Conservation (phyloP, 148 eudicot species). For the Diospyros lotus region DNA sequence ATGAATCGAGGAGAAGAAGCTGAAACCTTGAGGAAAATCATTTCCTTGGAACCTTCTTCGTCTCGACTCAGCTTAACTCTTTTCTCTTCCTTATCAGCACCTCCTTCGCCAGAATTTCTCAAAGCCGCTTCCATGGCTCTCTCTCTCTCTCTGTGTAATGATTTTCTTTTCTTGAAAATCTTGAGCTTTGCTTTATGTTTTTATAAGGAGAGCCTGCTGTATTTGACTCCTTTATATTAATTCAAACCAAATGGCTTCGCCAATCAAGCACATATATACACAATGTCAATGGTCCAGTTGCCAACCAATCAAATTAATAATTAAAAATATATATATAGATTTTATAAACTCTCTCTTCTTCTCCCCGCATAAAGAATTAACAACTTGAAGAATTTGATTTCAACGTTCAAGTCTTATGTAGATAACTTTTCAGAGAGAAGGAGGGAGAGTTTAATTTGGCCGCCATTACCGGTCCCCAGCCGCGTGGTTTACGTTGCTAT, state of each 20-base stretch:
- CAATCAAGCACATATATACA: constrained; percentile 20
- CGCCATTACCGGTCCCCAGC: constrained; percentile 24
- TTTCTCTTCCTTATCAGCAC: constrained; percentile 24
- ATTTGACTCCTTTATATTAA: constrained; percentile 23
- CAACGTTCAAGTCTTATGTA: constrained; percentile 42
- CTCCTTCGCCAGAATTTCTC: constrained; percentile 16
- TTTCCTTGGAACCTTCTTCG: constrained; percentile 21
- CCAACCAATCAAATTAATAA: constrained; percentile 5
- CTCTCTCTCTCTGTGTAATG: constrained; percentile 12
- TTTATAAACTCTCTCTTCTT: neutral
- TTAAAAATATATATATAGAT: neutral
- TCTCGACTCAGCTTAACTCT: constrained; percentile 17
- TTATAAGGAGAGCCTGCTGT: constrained; percentile 23
- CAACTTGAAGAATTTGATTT: constrained; percentile 49
- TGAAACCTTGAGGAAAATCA: constrained; percentile 23
- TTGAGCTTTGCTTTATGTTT: constrained; percentile 1
- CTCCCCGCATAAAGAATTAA: constrained; percentile 1
- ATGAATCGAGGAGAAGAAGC: neutral
- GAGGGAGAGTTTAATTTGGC: constrained; percentile 13
- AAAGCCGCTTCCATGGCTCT: constrained; percentile 24
- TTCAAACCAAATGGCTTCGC: constrained; percentile 17
- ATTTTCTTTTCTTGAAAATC: neutral
- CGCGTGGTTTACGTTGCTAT: neutral
- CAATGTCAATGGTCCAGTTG: constrained; percentile 35
- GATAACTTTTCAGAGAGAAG: constrained; percentile 25